A percentile compares a stretch with the other conserved stretches of the same genome.
Conservation (phyloP, 2,329 filamentous ascomycete species). For the Paracamarosporium sp. region DNA sequence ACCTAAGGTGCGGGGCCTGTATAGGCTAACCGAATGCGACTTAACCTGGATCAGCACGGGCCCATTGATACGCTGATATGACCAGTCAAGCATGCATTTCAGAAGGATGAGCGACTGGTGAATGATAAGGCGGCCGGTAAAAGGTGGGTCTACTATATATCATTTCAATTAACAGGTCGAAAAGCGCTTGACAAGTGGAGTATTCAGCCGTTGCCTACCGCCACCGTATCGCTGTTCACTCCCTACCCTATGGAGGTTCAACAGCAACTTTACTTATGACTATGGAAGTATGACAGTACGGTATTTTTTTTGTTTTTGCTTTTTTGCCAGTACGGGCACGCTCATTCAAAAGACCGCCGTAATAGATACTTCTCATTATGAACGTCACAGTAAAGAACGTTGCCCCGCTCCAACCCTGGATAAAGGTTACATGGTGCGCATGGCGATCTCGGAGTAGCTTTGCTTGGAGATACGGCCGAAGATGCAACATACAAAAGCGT, state of each 20-base stretch:
- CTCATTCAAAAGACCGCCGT: not conserved
- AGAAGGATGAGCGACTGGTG: not conserved
- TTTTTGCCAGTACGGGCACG: not conserved
- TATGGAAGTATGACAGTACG: not conserved
- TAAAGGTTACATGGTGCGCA: constrained; percentile 4
- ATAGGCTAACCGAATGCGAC: not conserved
- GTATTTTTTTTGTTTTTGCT: no score
- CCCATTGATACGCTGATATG: not conserved
- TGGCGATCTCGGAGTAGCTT: constrained; percentile 1
- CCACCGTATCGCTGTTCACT: not conserved
- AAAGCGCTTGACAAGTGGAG: not conserved
- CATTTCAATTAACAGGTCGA: not conserved
- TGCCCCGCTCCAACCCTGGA: constrained; percentile 1
- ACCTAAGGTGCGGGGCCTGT: constrained; percentile 1
- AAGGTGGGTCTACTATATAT: not conserved
- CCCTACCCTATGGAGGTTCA: not conserved
- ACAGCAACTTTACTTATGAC: no score
- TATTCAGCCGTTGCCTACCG: not conserved
- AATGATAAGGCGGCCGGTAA: not conserved
- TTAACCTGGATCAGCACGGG: not conserved
- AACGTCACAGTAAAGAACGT: not conserved
- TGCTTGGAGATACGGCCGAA: not conserved
- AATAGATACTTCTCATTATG: not conserved
- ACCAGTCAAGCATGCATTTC: not conserved
- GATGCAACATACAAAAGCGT: not conserved